Percentiles rank a stretch among this genome's conserved stretches.
These are phyloP conservation scores for Lithospermum erythrorhizon DNA, from an alignment of 257 asterid genomes.

Conservation along the genomic window DNA sequence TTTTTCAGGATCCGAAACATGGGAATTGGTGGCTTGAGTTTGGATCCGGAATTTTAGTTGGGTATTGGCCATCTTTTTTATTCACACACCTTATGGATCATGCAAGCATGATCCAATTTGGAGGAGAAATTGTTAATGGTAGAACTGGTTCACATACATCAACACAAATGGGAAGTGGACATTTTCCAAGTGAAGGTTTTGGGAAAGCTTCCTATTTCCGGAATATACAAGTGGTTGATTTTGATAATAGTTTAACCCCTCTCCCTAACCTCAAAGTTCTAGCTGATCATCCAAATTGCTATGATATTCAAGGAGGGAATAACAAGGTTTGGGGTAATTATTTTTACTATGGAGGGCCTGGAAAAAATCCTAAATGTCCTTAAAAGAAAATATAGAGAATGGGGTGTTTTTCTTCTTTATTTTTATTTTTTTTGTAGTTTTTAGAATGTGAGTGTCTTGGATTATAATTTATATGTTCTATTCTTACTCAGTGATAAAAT, in stretches of 20 bases:
- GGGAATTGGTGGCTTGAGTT: conserved; percentile 54
- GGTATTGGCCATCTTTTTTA: conserved; percentile 42
- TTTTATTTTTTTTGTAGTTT: conserved; percentile 5
- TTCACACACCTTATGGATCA: conserved; percentile 29
- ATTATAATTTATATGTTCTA: conserved; percentile 41
- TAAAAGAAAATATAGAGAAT: conserved; percentile 7
- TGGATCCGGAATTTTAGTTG: conserved; percentile 35
- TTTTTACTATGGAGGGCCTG: conserved; percentile 53
- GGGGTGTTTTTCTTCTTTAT: not conserved
- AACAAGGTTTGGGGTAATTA: conserved; percentile 46
- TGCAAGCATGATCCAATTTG: conserved; percentile 48
- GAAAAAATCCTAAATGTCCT: conserved; percentile 38
- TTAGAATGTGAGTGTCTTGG: conserved; percentile 19
- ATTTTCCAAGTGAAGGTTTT: conserved; percentile 44
- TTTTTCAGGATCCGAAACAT: conserved; percentile 40
- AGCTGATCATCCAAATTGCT: conserved; percentile 43
- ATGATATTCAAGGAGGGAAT: conserved; percentile 34
- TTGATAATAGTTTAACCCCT: conserved; percentile 41
- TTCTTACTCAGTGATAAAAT: conserved; percentile 20
- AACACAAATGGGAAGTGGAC: conserved; percentile 57
- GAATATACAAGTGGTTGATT: conserved; percentile 41
- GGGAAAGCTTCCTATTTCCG: conserved; percentile 43
- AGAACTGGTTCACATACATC: conserved; percentile 30
- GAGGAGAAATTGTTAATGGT: conserved; percentile 41
- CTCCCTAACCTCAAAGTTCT: conserved; percentile 26